These are phyloP conservation scores for Neopestalotiopsis sp. DNA, from an alignment of 2,329 filamentous ascomycete species.

Conservation along the genomic window DNA sequence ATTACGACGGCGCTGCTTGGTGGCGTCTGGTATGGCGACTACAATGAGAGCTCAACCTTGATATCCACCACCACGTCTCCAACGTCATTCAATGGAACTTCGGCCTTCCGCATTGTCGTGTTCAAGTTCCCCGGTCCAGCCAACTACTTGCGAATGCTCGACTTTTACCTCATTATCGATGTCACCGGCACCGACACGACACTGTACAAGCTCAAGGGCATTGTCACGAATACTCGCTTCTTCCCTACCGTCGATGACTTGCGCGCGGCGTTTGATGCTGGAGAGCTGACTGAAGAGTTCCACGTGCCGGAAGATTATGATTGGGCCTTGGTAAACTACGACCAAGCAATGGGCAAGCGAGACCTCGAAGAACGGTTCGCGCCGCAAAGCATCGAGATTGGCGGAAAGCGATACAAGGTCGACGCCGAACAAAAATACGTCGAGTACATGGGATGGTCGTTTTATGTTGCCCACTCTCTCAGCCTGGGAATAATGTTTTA, in stretches of 20 bases:
- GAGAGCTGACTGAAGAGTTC: conserved; percentile 41
- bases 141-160: conserved; percentile 47
- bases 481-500: conserved; percentile 52
- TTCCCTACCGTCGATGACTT: conserved; percentile 41
- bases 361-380: conserved; percentile 41
- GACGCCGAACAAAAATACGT: conserved; percentile 52
- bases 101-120: conserved; percentile 45
- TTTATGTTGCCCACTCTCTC: conserved; percentile 53
- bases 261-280: conserved; percentile 43
- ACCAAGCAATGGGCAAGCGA: conserved; percentile 36
- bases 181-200: conserved; percentile 48
- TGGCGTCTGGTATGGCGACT: conserved; percentile 39
- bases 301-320: conserved; percentile 38
- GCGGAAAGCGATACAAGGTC: conserved; percentile 47
- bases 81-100: conserved; percentile 45
- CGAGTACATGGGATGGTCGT: conserved; percentile 58
- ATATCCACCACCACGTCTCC: conserved; percentile 41
- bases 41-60: conserved; percentile 37
- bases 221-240: conserved; percentile 47
- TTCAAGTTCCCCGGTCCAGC: conserved; percentile 47
- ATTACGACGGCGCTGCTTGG: conserved; percentile 47
- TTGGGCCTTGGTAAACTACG: conserved; percentile 42
- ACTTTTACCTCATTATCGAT: conserved; percentile 51
- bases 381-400: conserved; percentile 43
- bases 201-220: conserved; percentile 47